phyloP scores from a whole-genome alignment of 768 basidiomycete species.

The Hortiboletus flavorubellus region DNA sequence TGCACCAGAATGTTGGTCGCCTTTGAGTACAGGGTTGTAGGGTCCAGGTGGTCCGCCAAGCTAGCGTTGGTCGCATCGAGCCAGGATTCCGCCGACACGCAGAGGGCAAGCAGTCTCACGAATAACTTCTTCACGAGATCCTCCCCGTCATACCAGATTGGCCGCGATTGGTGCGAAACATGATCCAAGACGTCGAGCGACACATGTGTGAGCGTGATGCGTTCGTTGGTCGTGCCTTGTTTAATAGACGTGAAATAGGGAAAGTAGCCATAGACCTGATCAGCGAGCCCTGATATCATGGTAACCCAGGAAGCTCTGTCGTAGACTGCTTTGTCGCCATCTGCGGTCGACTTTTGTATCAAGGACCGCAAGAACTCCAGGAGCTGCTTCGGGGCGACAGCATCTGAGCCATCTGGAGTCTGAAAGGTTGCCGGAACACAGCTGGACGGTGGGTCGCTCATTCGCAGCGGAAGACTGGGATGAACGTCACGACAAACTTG shows the following conservation, averaged over 20 bases:
- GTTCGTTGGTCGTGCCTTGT: slow-evolving; percentile 58
- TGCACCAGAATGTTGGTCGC: slow-evolving; percentile 41
- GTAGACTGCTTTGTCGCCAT: slow-evolving; percentile 29
- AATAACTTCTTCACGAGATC: slow-evolving; percentile 49
- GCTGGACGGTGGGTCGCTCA: slow-evolving; percentile 28
- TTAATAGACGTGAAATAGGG: slow-evolving; percentile 48
- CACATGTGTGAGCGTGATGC: slow-evolving; percentile 50
- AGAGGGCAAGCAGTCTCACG: slow-evolving; percentile 50
- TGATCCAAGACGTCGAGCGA: slow-evolving; percentile 54
- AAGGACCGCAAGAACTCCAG: slow-evolving; percentile 42
- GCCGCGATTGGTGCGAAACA: slow-evolving; percentile 47
- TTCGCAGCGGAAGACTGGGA: slow-evolving; percentile 2
- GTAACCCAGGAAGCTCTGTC: slow-evolving; percentile 47
- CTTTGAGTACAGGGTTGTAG: slow-evolving; percentile 47
- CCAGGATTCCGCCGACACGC: slow-evolving; percentile 58
- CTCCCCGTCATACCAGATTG: slow-evolving; percentile 45
- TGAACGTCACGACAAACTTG: not conserved
- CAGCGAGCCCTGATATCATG: slow-evolving; percentile 49
- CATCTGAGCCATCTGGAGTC: slow-evolving; percentile 25
- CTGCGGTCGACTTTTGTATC: slow-evolving; percentile 32
- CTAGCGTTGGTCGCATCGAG: slow-evolving; percentile 41
- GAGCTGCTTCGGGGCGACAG: slow-evolving; percentile 37
- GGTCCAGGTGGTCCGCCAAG: slow-evolving; percentile 41
- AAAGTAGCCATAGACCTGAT: slow-evolving; percentile 52
- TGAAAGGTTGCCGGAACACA: slow-evolving; percentile 30